Evolutionary conservation across 2,329 filamentous ascomycete genomes (phyloP), one percentile per base, ranked within the genome.

Genomic region (Pseudogymnoascus sp.): DNA sequence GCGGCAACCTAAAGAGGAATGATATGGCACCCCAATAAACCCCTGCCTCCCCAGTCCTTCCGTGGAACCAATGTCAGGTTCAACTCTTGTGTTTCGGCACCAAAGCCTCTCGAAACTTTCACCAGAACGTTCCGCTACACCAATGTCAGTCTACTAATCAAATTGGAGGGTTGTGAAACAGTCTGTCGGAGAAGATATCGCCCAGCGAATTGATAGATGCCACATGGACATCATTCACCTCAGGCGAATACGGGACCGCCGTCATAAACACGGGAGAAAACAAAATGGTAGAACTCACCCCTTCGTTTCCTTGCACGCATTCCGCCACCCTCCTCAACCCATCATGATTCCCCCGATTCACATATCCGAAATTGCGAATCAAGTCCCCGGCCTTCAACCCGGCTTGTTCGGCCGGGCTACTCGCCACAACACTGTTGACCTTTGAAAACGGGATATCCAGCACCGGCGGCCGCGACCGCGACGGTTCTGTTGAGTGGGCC

Each of bases 21-120:
- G 67, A 97, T 84, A 77, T 97, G 93, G 75, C 93, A 99, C 62
- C 93, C 93, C 70, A 99, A 78, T 74, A 96, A 78, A 11, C 93
- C 95, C 75, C 91, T 83, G 31, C 95, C 95, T 68, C 93, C 93
- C 93, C 95, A 99, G 72, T 93, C 82, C 50, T 85, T 84, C 69
- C 85, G 83, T 62, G 93, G 93, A 59, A 81, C 90, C 67, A 99
- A 77, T 67, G 84, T 86, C 70, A 97, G 76, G 64, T 86, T 82
- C 64, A 95, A 75, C 67, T 91, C 83, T 70, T 81, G 74, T 73
- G 66, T 78, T 59, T 64, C 66, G 60, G 64, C 66, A 62, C 64
- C 60, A 19, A 38, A 29, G 26, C 38, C 65, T 62, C 84, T 82
- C 60, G 79, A 82, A 56, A 87, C 79, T 72, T 86, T 89, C 63